Evolutionary conservation across 2,329 filamentous ascomycete genomes (phyloP).

Genomic region (Penicillium psychrosexuale): DNA sequence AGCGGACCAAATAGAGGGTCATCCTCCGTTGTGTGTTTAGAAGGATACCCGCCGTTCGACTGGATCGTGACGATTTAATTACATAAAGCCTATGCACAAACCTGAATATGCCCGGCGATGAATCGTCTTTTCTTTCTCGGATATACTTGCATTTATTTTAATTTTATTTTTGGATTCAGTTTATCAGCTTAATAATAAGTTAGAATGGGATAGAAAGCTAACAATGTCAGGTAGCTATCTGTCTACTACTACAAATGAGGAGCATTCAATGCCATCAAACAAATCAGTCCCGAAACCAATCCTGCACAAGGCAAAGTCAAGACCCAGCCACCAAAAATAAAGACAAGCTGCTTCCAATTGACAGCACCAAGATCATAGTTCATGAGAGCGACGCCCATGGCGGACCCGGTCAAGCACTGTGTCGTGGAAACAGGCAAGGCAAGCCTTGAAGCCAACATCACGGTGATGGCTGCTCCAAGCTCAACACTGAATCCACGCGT

Average conservation of each 20-base stretch:
- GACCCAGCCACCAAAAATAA: constrained; percentile 47
- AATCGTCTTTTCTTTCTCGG: not conserved
- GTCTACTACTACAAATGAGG: constrained; percentile 29
- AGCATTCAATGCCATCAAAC: constrained; percentile 43
- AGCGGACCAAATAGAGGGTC: constrained; percentile 77
- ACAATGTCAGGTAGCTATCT: not conserved
- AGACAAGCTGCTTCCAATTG: constrained; percentile 45
- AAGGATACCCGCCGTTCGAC: constrained; percentile 14
- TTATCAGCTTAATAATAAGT: not conserved
- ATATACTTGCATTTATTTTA: not conserved
- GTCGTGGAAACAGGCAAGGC: constrained; percentile 39
- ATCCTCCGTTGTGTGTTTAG: constrained; percentile 1
- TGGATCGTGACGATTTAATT: constrained; percentile 4
- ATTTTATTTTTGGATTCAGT: not conserved
- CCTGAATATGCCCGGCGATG: not conserved
- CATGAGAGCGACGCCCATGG: constrained; percentile 38
- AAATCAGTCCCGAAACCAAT: constrained; percentile 40
- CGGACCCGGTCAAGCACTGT: constrained; percentile 37
- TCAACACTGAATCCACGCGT: constrained; percentile 34
- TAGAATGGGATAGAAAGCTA: not conserved
- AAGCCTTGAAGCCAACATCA: constrained; percentile 35
- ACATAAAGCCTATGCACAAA: not conserved
- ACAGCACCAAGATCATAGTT: constrained; percentile 41
- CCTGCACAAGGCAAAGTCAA: constrained; percentile 46
- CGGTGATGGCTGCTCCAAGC: constrained; percentile 42